A percentile compares a stretch with the other conserved stretches of the same genome.
Evolutionary conservation across 441 rosid species (phyloP).

Genomic region (Arabidopsis lyrata): DNA sequence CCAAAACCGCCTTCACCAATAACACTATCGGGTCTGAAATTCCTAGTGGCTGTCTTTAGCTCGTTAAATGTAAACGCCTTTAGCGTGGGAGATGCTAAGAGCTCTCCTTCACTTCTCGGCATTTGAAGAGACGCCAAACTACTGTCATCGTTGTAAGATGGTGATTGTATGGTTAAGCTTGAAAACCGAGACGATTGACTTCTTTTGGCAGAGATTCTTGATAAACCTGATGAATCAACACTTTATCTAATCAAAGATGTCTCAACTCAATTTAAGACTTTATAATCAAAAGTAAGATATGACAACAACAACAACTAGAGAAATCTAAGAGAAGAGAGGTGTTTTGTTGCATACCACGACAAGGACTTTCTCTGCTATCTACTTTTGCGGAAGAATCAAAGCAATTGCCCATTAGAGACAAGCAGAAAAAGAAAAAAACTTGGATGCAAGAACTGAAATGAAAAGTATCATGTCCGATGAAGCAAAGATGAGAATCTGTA

Average conservation of each 20-base stretch:
- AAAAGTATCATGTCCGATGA: background rate
- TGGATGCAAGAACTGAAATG: background rate
- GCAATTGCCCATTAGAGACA: slow-evolving; percentile 38
- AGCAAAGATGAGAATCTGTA: background rate
- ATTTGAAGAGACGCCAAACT: slow-evolving; percentile 49
- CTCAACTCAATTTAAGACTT: background rate
- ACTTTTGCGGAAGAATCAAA: slow-evolving; percentile 30
- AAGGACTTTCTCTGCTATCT: slow-evolving; percentile 32
- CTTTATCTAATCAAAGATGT: background rate
- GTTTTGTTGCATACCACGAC: slow-evolving; percentile 23
- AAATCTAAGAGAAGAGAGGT: background rate
- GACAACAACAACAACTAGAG: background rate
- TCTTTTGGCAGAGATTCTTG: slow-evolving; percentile 35
- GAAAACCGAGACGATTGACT: slow-evolving; percentile 19
- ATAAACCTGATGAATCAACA: slow-evolving; percentile 36
- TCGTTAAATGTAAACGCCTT: slow-evolving; percentile 62
- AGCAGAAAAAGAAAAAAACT: background rate
- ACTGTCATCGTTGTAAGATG: slow-evolving; percentile 24
- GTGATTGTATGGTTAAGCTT: slow-evolving; percentile 17
- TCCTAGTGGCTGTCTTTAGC: slow-evolving; percentile 64
- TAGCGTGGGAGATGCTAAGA: slow-evolving; percentile 59
- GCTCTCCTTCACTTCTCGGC: slow-evolving; percentile 61
- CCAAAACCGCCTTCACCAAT: slow-evolving; percentile 77
- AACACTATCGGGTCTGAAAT: slow-evolving; percentile 56
- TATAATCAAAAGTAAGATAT: background rate